phyloP scores from a whole-genome alignment of 2,329 filamentous ascomycete genomes.

The Xylaria arbuscula region DNA sequence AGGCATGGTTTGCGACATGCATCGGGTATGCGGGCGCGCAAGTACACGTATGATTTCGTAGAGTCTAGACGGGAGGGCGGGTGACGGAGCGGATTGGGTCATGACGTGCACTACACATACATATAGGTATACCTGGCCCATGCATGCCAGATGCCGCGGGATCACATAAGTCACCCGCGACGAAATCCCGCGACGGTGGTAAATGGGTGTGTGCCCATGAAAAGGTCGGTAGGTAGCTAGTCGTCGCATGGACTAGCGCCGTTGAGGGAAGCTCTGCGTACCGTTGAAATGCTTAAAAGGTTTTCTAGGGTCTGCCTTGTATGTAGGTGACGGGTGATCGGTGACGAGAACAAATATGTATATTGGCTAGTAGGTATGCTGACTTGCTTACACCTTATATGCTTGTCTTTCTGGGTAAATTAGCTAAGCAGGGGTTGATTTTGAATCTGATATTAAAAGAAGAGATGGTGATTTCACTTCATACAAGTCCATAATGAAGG shows the following conservation, averaged over 20 bases:
- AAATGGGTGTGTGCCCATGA: slow-evolving; percentile 2
- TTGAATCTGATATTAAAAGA: neutral
- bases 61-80: neutral
- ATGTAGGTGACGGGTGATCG: neutral
- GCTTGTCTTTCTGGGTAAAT: slow-evolving; percentile 3
- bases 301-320: neutral
- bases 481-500: neutral
- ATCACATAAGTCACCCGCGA: neutral
- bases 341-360: neutral
- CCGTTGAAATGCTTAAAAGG: neutral
- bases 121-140: no score
- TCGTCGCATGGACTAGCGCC: neutral
- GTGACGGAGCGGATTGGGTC: neutral
- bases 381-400: neutral
- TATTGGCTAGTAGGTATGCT: neutral
- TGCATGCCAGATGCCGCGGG: slow-evolving; percentile 6
- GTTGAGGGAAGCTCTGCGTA: neutral
- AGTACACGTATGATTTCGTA: neutral
- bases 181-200: slow-evolving; percentile 7
- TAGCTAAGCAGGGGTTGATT: slow-evolving; percentile 3
- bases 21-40: slow-evolving; percentile 7
- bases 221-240: neutral
- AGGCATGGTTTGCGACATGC: neutral
- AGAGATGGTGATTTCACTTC: neutral
- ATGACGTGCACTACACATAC: no score